A percentile compares a stretch with the other conserved stretches of the same genome.
Evolutionary conservation across 352 stramenopile species (phyloP).

Genomic region (Phytophthora cactorum): DNA sequence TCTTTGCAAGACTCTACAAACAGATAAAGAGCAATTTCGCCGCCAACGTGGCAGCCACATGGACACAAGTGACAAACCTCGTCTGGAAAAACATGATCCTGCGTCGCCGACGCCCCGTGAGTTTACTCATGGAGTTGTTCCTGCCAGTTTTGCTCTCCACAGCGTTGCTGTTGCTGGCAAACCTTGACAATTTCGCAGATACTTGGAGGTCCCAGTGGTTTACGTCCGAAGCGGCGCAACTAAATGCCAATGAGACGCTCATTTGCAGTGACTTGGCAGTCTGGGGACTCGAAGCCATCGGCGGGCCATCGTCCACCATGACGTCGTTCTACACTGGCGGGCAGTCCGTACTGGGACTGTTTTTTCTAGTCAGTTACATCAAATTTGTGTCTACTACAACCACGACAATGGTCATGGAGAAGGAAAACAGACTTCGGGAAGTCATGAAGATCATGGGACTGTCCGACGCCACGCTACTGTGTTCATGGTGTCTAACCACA

Average conservation of each 20-base stretch:
- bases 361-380: conserved; percentile 67
- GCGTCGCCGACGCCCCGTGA: conserved; percentile 47
- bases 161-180: conserved; percentile 62
- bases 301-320: conserved; percentile 48
- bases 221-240: conserved; percentile 27
- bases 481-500: conserved; percentile 68
- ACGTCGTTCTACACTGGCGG: conserved; percentile 68
- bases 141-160: conserved; percentile 61
- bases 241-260: conserved; percentile 27
- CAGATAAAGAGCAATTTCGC: conserved; percentile 5
- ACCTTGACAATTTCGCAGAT: conserved; percentile 55
- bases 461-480: conserved; percentile 61
- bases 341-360: conserved; percentile 64
- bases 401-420: conserved; percentile 80
- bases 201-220: conserved; percentile 43
- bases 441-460: conserved; percentile 90
- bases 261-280: conserved; percentile 47
- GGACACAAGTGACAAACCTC: conserved; percentile 65
- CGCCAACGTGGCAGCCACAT: conserved; percentile 23
- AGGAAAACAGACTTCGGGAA: conserved; percentile 78
- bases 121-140: conserved; percentile 60
- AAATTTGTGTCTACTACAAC: conserved; percentile 77
- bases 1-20: conserved; percentile 25
- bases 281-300: conserved; percentile 38
- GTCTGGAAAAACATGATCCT: conserved; percentile 82